A percentile compares a stretch with the other conserved stretches of the same genome.
Evolutionary conservation across 208 protist species (phyloP).

Genomic region (Trypanosoma caninum): DNA sequence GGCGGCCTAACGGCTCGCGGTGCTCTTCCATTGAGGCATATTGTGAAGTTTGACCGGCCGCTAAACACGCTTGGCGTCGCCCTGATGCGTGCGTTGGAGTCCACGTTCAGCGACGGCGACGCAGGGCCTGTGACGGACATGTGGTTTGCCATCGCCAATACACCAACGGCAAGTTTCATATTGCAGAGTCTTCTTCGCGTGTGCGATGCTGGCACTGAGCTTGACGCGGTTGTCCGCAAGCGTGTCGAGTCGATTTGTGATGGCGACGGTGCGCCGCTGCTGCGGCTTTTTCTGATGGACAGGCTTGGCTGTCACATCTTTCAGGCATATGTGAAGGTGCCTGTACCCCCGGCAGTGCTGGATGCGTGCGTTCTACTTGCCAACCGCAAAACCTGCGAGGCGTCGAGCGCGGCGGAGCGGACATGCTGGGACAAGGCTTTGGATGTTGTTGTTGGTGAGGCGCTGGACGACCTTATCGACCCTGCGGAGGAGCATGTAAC

Average conservation of each 20-base stretch:
- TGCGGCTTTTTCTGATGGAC: conserved; percentile 64
- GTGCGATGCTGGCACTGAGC: conserved; percentile 37
- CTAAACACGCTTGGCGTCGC: conserved; percentile 44
- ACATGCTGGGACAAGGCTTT: conserved; percentile 71
- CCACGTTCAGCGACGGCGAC: conserved; percentile 47
- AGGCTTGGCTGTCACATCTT: conserved; percentile 74
- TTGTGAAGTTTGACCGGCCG: conserved; percentile 36
- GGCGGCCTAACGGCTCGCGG: conserved; percentile 68
- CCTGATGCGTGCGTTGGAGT: conserved; percentile 51
- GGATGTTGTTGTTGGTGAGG: conserved; percentile 32
- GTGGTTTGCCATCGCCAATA: conserved; percentile 70
- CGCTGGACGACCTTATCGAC: conserved; percentile 48
- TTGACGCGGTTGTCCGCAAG: conserved; percentile 48
- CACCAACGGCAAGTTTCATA: conserved; percentile 71
- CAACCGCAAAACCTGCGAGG: neutral
- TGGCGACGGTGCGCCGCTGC: conserved; percentile 33
- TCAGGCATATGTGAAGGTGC: conserved; percentile 76
- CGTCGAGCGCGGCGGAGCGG: neutral
- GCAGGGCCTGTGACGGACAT: conserved; percentile 29
- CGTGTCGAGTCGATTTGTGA: conserved; percentile 46
- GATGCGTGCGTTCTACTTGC: conserved; percentile 35
- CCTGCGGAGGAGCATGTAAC: conserved; percentile 39
- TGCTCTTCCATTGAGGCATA: conserved; percentile 40
- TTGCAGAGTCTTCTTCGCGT: conserved; percentile 82
- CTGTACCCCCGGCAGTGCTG: conserved; percentile 35